Conservation (phyloP, 1,284 basidiomycete genomes). For the Coriolopsis trogii region DNA sequence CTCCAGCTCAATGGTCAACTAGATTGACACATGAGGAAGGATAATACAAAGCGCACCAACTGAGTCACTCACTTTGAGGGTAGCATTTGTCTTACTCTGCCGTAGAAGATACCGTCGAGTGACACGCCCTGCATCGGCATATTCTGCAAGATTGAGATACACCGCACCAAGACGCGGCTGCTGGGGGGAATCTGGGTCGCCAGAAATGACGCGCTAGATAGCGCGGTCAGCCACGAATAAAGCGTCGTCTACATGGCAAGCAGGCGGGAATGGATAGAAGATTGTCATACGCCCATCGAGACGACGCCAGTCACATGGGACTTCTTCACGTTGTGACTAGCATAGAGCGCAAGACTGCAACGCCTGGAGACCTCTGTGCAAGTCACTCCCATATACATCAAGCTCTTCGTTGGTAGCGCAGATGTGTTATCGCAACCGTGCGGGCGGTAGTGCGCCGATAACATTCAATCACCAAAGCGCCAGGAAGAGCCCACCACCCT, state of each 20-base stretch:
- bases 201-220: constrained; percentile 48
- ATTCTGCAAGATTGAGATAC: constrained; percentile 76
- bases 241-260: too few relatives aligned
- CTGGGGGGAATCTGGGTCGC: constrained; percentile 52
- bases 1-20: constrained; percentile 66
- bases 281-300: too few relatives aligned
- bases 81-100: constrained; percentile 80
- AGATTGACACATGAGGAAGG: too few relatives aligned
- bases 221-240: constrained; percentile 15
- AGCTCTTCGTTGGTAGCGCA: not conserved
- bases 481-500: too few relatives aligned
- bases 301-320: not conserved
- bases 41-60: not conserved
- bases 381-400: too few relatives aligned
- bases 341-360: too few relatives aligned
- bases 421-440: constrained; percentile 1
- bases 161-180: constrained; percentile 68
- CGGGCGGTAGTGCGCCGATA: constrained; percentile 3
- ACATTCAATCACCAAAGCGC: not conserved
- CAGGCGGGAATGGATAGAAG: too few relatives aligned
- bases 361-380: too few relatives aligned
- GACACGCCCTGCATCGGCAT: constrained; percentile 64
- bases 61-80: constrained; percentile 54
- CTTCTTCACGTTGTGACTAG: too few relatives aligned
- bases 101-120: constrained; percentile 72